phyloP scores from a whole-genome alignment of 257 asterid genomes.

The Nicotiana tabacum region DNA sequence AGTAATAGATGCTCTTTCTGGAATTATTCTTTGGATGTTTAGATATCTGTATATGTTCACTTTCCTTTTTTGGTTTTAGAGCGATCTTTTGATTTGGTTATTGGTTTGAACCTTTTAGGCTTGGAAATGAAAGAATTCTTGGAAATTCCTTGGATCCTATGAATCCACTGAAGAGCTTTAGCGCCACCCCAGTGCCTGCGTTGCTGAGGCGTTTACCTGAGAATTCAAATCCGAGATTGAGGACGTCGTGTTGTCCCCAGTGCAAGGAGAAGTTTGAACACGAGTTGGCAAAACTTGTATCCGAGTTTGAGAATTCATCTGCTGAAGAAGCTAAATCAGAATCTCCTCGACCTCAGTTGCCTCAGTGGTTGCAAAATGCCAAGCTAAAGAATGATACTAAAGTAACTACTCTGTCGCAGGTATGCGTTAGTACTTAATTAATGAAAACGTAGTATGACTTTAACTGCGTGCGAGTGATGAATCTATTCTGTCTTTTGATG shows the following conservation, averaged over 20 bases:
- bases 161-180: constrained; percentile 37
- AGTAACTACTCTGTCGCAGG: constrained; percentile 42
- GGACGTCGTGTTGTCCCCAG: constrained; percentile 44
- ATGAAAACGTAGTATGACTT: background rate
- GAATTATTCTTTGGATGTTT: background rate
- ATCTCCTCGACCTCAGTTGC: constrained; percentile 40
- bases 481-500: background rate
- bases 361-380: constrained; percentile 81
- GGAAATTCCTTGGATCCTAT: constrained; percentile 40
- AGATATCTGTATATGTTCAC: background rate
- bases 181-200: constrained; percentile 26
- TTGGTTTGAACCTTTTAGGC: constrained; percentile 28
- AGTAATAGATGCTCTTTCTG: constrained; percentile 3
- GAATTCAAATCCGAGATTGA: constrained; percentile 37
- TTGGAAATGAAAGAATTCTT: constrained; percentile 50
- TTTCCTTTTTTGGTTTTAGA: background rate
- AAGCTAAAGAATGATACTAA: constrained; percentile 37
- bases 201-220: constrained; percentile 29
- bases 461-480: background rate
- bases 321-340: constrained; percentile 45
- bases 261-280: constrained; percentile 52
- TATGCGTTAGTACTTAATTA: constrained; percentile 13
- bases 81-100: background rate
- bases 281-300: constrained; percentile 49
- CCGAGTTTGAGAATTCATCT: constrained; percentile 51